Percentiles rank a stretch among this genome's conserved stretches.
phyloP scores from a whole-genome alignment of 768 basidiomycete species.

The Macrocybe gigantea region DNA sequence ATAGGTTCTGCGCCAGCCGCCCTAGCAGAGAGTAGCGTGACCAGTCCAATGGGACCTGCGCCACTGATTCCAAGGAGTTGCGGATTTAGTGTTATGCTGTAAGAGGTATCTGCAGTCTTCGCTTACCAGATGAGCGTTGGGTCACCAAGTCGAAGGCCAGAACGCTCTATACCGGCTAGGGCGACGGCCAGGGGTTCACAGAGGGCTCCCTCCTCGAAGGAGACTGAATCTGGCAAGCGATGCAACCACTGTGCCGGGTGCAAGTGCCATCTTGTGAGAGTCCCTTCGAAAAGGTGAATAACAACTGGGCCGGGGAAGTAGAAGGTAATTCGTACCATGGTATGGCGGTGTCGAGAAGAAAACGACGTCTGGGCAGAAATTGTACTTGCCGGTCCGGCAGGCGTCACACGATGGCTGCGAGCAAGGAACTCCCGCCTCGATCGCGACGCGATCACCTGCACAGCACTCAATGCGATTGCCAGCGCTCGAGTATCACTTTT shows the following conservation, averaged over 20 bases:
- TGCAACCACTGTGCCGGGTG: constrained; percentile 68
- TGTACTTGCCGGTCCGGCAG: constrained; percentile 61
- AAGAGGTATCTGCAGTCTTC: background rate
- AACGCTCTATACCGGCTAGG: constrained; percentile 61
- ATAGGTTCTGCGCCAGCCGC: constrained; percentile 69
- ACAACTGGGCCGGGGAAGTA: background rate
- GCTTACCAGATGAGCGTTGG: constrained; percentile 53
- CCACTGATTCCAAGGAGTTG: constrained; percentile 32
- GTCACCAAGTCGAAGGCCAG: constrained; percentile 60
- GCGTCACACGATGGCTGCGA: constrained; percentile 55
- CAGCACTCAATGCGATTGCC: background rate
- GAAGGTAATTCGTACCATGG: constrained; percentile 36
- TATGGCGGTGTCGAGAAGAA: constrained; percentile 71
- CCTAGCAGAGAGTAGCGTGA: constrained; percentile 55
- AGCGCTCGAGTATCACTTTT: background rate
- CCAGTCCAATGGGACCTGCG: constrained; percentile 62
- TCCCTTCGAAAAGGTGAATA: constrained; percentile 31
- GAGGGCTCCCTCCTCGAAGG: constrained; percentile 63
- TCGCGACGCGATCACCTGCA: constrained; percentile 59
- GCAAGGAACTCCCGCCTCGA: constrained; percentile 67
- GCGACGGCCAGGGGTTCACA: constrained; percentile 67
- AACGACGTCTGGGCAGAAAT: constrained; percentile 53
- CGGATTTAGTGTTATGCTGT: background rate
- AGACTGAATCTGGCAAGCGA: constrained; percentile 52
- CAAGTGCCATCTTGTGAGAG: constrained; percentile 59